Evolutionary conservation across 2,329 filamentous ascomycete species (phyloP).

Genomic region (Colletotrichum caudatum): DNA sequence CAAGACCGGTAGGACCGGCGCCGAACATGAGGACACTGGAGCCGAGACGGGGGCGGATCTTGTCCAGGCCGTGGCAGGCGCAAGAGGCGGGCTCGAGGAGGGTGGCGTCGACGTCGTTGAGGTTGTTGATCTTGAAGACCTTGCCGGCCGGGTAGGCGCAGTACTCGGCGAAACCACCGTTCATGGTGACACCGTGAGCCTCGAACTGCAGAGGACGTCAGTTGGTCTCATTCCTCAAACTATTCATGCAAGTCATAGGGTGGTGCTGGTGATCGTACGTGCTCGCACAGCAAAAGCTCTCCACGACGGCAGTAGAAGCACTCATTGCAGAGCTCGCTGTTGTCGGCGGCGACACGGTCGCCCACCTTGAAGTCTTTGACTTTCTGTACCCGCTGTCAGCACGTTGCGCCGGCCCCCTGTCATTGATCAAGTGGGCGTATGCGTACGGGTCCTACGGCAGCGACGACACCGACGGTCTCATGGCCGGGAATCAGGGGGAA

Average conservation of each 20-base stretch:
- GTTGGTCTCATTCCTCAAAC: constrained; percentile 15
- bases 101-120: constrained; percentile 76
- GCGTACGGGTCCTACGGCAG: constrained; percentile 61
- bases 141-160: constrained; percentile 63
- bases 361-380: constrained; percentile 72
- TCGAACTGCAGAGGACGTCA: constrained; percentile 59
- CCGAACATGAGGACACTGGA: constrained; percentile 75
- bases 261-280: constrained; percentile 51
- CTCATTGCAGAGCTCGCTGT: constrained; percentile 75
- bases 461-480: constrained; percentile 75
- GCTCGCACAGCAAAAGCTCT: constrained; percentile 75
- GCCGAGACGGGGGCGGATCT: constrained; percentile 74
- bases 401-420: not conserved
- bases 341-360: constrained; percentile 73
- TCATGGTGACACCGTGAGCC: constrained; percentile 74
- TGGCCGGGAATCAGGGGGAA: constrained; percentile 77
- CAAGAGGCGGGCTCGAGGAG: constrained; percentile 78
- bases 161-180: constrained; percentile 81
- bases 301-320: constrained; percentile 81
- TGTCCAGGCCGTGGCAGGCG: constrained; percentile 77
- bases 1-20: constrained; percentile 74
- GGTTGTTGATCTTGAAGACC: constrained; percentile 75
- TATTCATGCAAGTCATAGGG: constrained; percentile 4
- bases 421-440: not conserved
- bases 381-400: constrained; percentile 51